Base-by-base conservation (phyloP, 1,284 basidiomycete species). In the Vanrija humicola region DNA sequence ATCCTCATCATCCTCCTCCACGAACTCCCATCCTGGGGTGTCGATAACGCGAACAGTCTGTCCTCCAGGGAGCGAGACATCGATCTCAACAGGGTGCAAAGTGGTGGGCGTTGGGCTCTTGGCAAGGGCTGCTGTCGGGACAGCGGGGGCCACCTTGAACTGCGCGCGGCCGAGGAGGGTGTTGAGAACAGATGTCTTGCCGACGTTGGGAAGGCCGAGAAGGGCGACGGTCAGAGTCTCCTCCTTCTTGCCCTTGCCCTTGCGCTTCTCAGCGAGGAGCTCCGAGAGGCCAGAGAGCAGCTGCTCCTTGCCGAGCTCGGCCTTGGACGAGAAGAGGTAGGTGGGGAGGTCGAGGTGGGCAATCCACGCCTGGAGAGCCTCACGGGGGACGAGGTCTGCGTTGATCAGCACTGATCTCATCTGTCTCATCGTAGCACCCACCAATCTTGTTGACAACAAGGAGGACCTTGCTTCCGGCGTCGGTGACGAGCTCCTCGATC, bases 381-480 rank as follows among this genome's bases (percentile, higher is more conserved):
- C 90, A 39, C 85, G 83, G 16, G 95, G 92, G 48, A 90, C 89
- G 15, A 86, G 80, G 73, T 96, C 91, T 92, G 54, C 5, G 12
- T 14, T 8, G 2, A 12, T 34, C 12, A 34, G 34, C 28, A 29
- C 28, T 15, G 12, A 5, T 14, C 1, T 14, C 54, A 52, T 26
- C 52, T 6, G 38, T 21, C 52, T 38, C 25, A 21, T 12, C 1
- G 3, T 5, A 18, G 18, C 23, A 79, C 85, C 56, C 67, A 89
- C 90, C 90, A 63, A 88, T 87, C 80, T 96, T 96, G 77, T 89
- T 95, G 50, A 96, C 71, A 12, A 95, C 80, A 15, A 92, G 76
- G 19, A 87, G 69, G n/a, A 88, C 65, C 49, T 65, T 65, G 18
- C 73, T 72, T 8, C 63, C 68, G 15, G 68, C 64, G 40, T 73